Evolutionary conservation across 495 filamentous ascomycete genomes (phyloP), one percentile per base, ranked within the genome.

Genomic region (Pseudotulostoma volvatum): DNA sequence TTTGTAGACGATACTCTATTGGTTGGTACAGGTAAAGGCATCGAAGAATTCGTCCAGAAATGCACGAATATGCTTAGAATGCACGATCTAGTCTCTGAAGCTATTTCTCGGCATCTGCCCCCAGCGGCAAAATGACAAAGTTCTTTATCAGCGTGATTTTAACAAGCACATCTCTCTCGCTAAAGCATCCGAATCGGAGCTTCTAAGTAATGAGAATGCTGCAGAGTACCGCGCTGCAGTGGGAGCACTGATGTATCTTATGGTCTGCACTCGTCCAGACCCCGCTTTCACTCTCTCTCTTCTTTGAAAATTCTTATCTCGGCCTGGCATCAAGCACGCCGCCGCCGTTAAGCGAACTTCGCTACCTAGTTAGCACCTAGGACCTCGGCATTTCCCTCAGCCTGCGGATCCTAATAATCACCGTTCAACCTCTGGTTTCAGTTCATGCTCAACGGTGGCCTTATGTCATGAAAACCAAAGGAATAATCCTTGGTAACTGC

Each of bases 401-500:
- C 23, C 23, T 28, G 23, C 23, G 5, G 23, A 28, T 28, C 11
- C 11, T 5, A 28, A 28, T 28, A 28, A 28, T 28, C 5, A 11
- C 5, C 23, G 23, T 28, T 28, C 23, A 20, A 41, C 32, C 35
- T 25, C 34, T 25, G 1, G 21, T 33, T 33, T 35, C 37, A 34
- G 11, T 28, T 28, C 11, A 5, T 28, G 5, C 23, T 28, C 23
- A 28, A 28, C 11, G 23, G 23, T 11, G 23, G 23, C 5, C 23
- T 11, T 28, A 28, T 28, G 5, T 28, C 23, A 28, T 28, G 23
- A 11, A 28, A 8, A 37, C 13, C 31, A 23, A 16, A 17, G 13
- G 19, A 23, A 28, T 37, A 36, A 20, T 32, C 41, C 9, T 43
- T 31, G 2, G n/a, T 18, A 37, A 41, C 32, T 15, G 7, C 17